A percentile compares a stretch with the other conserved stretches of the same genome.
phyloP scores from a whole-genome alignment of 352 stramenopile genomes.

The Globisporangium splendens region DNA sequence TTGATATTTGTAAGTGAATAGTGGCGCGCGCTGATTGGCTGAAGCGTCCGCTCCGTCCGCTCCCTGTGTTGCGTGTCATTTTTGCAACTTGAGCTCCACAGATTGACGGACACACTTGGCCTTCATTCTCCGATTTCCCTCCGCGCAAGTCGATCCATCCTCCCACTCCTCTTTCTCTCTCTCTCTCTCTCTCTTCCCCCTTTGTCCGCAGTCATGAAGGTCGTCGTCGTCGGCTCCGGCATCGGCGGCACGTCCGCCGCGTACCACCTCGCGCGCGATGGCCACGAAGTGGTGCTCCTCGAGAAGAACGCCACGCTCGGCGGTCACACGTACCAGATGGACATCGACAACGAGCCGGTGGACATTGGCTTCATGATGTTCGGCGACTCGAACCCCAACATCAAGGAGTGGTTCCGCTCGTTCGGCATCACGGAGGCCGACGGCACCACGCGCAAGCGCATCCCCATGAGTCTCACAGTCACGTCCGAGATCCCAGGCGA shows the following conservation, averaged over 20 bases:
- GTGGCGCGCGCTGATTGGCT: background rate
- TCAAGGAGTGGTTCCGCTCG: slow-evolving; percentile 88
- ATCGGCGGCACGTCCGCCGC: slow-evolving; percentile 82
- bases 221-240: slow-evolving; percentile 79
- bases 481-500: slow-evolving; percentile 77
- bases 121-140: slow-evolving; percentile 13
- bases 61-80: background rate
- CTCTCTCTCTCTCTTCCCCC: slow-evolving; percentile 1
- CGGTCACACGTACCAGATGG: slow-evolving; percentile 84
- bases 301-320: slow-evolving; percentile 80
- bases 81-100: slow-evolving; percentile 1
- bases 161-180: background rate
- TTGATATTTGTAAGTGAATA: background rate
- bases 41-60: background rate
- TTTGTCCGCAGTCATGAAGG: slow-evolving; percentile 53
- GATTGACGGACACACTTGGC: background rate
- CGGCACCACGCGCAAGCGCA: slow-evolving; percentile 82
- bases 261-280: slow-evolving; percentile 82
- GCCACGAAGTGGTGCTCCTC: slow-evolving; percentile 77
- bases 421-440: slow-evolving; percentile 83
- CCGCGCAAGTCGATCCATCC: slow-evolving; percentile 3
- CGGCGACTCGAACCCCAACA: slow-evolving; percentile 88
- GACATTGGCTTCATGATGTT: slow-evolving; percentile 91
- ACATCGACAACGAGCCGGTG: slow-evolving; percentile 82
- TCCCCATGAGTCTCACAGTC: slow-evolving; percentile 86